Percentiles rank a stretch among this genome's conserved stretches.
Conservation (phyloP, 163 green algal genomes). For the Scenedesmus sp. region DNA sequence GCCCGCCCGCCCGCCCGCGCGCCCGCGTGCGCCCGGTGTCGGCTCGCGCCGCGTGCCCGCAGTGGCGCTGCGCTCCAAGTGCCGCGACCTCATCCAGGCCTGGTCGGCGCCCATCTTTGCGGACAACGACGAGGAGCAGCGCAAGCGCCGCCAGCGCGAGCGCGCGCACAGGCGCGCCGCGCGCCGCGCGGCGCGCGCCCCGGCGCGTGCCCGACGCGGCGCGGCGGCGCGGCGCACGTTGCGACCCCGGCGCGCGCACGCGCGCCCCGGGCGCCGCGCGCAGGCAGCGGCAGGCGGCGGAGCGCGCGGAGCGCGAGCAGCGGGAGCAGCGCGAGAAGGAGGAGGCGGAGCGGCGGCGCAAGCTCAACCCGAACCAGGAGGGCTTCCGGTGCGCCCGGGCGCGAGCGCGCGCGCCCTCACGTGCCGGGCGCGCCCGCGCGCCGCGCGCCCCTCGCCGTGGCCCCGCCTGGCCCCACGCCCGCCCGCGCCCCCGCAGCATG, state of each 20-base stretch:
- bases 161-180: constrained; percentile 21
- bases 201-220: too few relatives aligned
- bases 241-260: too few relatives aligned
- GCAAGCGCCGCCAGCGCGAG: constrained; percentile 31
- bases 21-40: too few relatives aligned
- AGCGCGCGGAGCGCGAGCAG: constrained; percentile 30
- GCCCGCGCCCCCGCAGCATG: not conserved
- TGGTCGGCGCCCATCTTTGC: constrained; percentile 44
- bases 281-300: constrained; percentile 34
- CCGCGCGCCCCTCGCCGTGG: too few relatives aligned
- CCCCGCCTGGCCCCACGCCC: too few relatives aligned
- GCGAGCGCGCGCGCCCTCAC: too few relatives aligned
- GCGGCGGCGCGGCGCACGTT: too few relatives aligned
- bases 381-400: constrained; percentile 24
- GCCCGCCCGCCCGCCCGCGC: too few relatives aligned
- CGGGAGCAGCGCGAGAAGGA: constrained; percentile 17
- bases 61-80: constrained; percentile 29
- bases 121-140: constrained; percentile 32
- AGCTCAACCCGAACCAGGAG: not conserved
- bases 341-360: constrained; percentile 22
- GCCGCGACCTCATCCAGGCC: constrained; percentile 35
- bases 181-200: not conserved
- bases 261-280: not conserved
- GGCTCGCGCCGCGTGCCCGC: not conserved
- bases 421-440: not conserved